phyloP scores from a whole-genome alignment of 2,329 filamentous ascomycete genomes.

The Paracorniculantispora psalliotae region DNA sequence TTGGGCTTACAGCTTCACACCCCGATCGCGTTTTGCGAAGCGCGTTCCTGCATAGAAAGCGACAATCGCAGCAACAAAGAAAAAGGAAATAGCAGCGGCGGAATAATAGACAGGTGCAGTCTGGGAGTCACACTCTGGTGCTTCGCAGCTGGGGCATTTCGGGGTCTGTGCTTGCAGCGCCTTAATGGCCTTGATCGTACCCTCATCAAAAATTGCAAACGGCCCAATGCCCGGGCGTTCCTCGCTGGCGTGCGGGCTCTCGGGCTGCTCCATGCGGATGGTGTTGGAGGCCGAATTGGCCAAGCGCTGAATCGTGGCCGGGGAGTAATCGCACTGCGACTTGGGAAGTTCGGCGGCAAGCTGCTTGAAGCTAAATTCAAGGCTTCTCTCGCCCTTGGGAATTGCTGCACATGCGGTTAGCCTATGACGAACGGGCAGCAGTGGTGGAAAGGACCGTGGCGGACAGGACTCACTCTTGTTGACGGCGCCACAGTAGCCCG shows the following conservation, averaged over 20 bases:
- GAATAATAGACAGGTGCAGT: neutral
- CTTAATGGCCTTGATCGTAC: neutral
- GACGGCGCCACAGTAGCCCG: neutral
- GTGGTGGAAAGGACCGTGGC: neutral
- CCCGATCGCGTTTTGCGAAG: neutral
- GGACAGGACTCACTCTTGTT: neutral
- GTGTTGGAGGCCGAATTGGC: neutral
- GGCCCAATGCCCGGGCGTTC: neutral
- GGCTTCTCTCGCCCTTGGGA: neutral
- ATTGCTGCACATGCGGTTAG: neutral
- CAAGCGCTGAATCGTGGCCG: neutral
- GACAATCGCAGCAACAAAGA: neutral
- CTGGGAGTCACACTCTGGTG: neutral
- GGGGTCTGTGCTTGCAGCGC: no score
- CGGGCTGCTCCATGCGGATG: neutral
- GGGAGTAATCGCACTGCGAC: neutral
- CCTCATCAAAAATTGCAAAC: neutral
- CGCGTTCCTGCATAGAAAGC: neutral
- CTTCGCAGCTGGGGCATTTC: neutral
- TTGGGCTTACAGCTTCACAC: neutral
- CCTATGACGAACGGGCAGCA: no score
- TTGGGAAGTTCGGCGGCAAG: neutral
- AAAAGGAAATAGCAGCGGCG: neutral
- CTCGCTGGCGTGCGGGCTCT: neutral
- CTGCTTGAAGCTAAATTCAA: neutral